Evolutionary conservation across 768 basidiomycete species (phyloP).

Genomic region (Rhizopogon rudus): DNA sequence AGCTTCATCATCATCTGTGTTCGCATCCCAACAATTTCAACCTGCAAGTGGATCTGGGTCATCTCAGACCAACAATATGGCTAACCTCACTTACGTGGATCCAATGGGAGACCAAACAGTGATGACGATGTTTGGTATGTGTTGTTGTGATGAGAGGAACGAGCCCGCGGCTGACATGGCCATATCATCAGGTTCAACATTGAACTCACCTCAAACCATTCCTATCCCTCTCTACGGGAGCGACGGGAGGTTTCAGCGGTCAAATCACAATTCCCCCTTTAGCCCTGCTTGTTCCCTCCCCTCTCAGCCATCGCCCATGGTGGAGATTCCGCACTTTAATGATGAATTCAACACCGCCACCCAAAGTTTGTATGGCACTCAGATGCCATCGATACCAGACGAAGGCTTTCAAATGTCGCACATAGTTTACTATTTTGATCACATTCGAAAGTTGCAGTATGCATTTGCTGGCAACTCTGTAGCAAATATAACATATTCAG

Average conservation of each 20-base stretch:
- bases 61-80: conserved; percentile 17
- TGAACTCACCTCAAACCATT: conserved; percentile 27
- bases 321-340: conserved; percentile 27
- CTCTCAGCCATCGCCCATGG: conserved; percentile 28
- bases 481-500: conserved; percentile 61
- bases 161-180: conserved; percentile 8
- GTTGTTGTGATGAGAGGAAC: background rate
- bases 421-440: conserved; percentile 71
- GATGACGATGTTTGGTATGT: conserved; percentile 25
- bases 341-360: conserved; percentile 30
- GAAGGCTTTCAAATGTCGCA: conserved; percentile 51
- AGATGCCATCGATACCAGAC: conserved; percentile 24
- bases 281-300: conserved; percentile 28
- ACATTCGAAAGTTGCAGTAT: conserved; percentile 63
- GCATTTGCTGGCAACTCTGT: conserved; percentile 59
- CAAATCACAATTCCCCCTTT: conserved; percentile 26
- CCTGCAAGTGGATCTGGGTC: conserved; percentile 17
- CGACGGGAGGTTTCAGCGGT: conserved; percentile 22
- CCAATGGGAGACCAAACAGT: conserved; percentile 16
- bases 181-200: conserved; percentile 15
- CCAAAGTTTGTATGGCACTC: conserved; percentile 24
- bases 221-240: conserved; percentile 17
- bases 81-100: conserved; percentile 17
- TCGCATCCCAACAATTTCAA: conserved; percentile 26
- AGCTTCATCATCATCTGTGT: conserved; percentile 29